Evolutionary conservation across 2,329 filamentous ascomycete species (phyloP).

Genomic region (Capronia epimyces): DNA sequence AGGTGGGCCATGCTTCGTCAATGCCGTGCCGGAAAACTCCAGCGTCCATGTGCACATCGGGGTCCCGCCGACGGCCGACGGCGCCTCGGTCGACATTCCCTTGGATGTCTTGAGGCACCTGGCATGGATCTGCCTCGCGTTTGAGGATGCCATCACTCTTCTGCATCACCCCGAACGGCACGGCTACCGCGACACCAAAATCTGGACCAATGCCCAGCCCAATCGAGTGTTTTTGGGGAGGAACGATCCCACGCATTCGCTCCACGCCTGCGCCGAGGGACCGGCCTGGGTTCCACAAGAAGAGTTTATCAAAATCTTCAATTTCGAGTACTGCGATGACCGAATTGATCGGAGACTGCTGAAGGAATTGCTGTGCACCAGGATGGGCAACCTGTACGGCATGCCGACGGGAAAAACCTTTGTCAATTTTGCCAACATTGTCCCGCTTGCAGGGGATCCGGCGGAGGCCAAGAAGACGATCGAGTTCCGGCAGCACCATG

Average conservation of each 20-base stretch:
- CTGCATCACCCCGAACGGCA: conserved; percentile 16
- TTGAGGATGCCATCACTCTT: conserved; percentile 16
- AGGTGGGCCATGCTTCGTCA: conserved; percentile 3
- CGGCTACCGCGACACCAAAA: conserved; percentile 6
- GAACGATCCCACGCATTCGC: neutral
- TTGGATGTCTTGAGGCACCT: conserved; percentile 11
- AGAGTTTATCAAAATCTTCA: conserved; percentile 9
- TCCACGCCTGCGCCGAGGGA: neutral
- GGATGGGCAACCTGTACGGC: neutral
- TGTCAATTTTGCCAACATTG: conserved; percentile 16
- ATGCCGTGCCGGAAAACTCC: neutral
- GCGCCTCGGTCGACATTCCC: conserved; percentile 1
- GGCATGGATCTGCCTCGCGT: conserved; percentile 12
- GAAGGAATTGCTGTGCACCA: neutral
- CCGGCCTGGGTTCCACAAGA: conserved; percentile 1
- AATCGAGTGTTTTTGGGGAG: conserved; percentile 1
- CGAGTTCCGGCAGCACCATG: conserved; percentile 21
- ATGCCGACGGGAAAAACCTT: neutral
- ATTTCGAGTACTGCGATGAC: neutral
- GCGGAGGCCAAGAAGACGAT: conserved; percentile 8
- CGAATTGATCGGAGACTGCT: neutral
- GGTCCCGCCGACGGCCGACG: neutral
- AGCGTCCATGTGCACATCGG: conserved; percentile 19
- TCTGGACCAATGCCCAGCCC: neutral
- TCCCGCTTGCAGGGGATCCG: neutral